Evolutionary conservation across 2,329 filamentous ascomycete genomes (phyloP).

Genomic region (Cadophora gregata): DNA sequence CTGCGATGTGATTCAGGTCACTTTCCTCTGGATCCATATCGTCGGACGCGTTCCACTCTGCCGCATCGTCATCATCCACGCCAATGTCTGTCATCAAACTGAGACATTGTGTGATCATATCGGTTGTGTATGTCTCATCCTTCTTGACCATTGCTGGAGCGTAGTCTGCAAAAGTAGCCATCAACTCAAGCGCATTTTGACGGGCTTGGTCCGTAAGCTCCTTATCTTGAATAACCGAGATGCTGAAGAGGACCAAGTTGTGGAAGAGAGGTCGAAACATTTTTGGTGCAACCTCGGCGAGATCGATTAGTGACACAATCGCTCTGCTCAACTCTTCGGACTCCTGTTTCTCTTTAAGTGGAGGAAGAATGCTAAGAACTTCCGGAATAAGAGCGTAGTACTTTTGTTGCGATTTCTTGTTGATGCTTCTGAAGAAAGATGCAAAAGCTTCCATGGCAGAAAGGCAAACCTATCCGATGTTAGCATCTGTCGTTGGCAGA

Average conservation of each 20-base stretch:
- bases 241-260: conserved; percentile 88
- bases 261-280: conserved; percentile 98
- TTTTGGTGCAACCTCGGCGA: conserved; percentile 92
- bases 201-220: conserved; percentile 88
- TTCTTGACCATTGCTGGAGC: conserved; percentile 94
- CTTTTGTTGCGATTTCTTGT: conserved; percentile 86
- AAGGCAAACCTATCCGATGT: conserved; percentile 72
- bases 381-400: conserved; percentile 89
- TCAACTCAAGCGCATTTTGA: conserved; percentile 94
- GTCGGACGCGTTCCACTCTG: conserved; percentile 91
- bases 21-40: conserved; percentile 96
- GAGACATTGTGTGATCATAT: conserved; percentile 98
- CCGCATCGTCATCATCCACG: conserved; percentile 89
- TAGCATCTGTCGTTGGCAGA: neutral
- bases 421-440: conserved; percentile 90
- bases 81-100: conserved; percentile 98
- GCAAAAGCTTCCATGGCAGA: conserved; percentile 97
- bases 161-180: conserved; percentile 97
- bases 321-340: conserved; percentile 91
- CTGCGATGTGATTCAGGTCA: conserved; percentile 95
- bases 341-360: conserved; percentile 89
- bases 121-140: conserved; percentile 85
- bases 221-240: conserved; percentile 95
- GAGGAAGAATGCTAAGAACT: conserved; percentile 91
- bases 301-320: conserved; percentile 87